Evolutionary conservation across 169 alveolate species (phyloP).

Genomic region (Plasmodium inui): DNA sequence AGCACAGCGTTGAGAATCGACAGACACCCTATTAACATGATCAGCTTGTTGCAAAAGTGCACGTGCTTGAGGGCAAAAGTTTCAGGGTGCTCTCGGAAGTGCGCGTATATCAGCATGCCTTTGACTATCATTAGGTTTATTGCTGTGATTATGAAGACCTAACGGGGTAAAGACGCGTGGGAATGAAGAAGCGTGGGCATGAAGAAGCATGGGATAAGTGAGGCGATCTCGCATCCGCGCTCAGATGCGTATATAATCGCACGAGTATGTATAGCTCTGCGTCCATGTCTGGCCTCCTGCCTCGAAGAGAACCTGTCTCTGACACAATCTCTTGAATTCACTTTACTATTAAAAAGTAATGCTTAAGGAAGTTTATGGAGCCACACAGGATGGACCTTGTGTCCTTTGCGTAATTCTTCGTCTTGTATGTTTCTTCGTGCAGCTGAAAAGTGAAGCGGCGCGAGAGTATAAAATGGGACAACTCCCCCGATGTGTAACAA

Average conservation of each 20-base stretch:
- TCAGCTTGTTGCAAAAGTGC: conserved; percentile 41
- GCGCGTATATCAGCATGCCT: conserved; percentile 33
- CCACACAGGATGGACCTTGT: not conserved
- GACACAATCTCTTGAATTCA: not conserved
- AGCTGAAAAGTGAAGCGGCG: conserved; percentile 3
- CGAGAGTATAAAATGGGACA: not conserved
- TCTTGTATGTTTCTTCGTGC: not conserved
- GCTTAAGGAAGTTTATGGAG: conserved; percentile 27
- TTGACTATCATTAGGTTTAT: conserved; percentile 36
- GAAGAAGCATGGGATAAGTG: not conserved
- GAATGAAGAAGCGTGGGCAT: not conserved
- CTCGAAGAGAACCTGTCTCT: not conserved
- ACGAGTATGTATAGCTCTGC: not conserved
- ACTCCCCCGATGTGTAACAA: not conserved
- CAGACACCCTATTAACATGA: conserved; percentile 19
- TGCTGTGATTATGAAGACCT: conserved; percentile 28
- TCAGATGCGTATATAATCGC: not conserved
- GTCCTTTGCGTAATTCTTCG: not conserved
- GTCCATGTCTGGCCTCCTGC: not conserved
- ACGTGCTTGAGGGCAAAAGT: conserved; percentile 46
- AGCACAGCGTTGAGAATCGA: conserved; percentile 5
- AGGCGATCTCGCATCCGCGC: not conserved
- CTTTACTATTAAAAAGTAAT: conserved; percentile 51
- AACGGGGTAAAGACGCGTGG: not conserved
- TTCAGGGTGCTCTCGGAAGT: conserved; percentile 61